Conservation (phyloP, 345 rosid species). For the Dipteronia sinensis region DNA sequence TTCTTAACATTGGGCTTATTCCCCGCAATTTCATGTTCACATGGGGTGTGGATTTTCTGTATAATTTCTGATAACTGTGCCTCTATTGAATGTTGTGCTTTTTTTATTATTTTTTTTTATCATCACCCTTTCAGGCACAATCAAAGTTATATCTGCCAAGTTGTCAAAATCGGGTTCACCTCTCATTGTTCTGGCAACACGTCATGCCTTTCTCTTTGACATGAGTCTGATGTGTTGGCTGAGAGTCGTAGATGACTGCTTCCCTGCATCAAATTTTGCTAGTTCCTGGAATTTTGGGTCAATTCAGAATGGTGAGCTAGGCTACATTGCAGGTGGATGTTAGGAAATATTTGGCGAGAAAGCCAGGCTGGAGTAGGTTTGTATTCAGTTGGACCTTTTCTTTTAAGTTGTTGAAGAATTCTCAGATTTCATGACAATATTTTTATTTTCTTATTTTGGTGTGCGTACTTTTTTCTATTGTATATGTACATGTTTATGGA, state of each 20-base stretch:
- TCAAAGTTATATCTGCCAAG: constrained; percentile 91
- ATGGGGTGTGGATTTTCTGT: neutral
- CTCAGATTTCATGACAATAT: neutral
- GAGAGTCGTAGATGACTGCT: constrained; percentile 98
- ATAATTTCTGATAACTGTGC: constrained; percentile 8
- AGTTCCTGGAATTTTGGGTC: constrained; percentile 95
- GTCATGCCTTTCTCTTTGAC: constrained; percentile 94
- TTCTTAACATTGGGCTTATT: neutral
- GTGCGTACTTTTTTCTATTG: neutral
- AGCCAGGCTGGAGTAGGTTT: constrained; percentile 98
- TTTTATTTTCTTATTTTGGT: neutral
- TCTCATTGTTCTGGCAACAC: constrained; percentile 89
- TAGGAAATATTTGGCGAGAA: constrained; percentile 91
- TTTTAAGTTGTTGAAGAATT: neutral
- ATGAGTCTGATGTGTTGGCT: constrained; percentile 93
- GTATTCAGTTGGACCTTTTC: constrained; percentile 16
- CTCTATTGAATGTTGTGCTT: constrained; percentile 2
- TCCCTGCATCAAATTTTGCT: constrained; percentile 94
- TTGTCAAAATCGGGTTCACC: constrained; percentile 95
- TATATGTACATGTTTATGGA: neutral
- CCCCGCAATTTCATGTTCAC: neutral
- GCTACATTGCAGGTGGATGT: constrained; percentile 95
- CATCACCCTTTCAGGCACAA: constrained; percentile 52
- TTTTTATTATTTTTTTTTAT: neutral
- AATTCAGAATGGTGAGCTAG: constrained; percentile 87